Evolutionary conservation across 805 yeast genomes (phyloP), one percentile per base, ranked within the genome.

Genomic region (Yamadazyma laniorum): DNA sequence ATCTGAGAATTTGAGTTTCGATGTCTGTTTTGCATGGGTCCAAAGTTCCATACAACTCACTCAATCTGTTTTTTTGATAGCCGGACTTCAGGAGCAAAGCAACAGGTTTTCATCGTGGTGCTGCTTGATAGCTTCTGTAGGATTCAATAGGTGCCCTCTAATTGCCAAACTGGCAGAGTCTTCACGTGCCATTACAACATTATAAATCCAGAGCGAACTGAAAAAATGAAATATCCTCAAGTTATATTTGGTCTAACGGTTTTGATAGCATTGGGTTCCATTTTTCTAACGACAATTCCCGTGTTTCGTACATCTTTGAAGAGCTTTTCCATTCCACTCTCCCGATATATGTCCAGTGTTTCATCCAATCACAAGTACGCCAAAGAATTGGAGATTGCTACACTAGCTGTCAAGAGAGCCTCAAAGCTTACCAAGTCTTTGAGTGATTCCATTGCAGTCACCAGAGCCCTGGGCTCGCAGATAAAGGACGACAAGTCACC

Each of bases 401-500:
- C 90, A 32, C 67, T 85, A 52, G 98, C 98, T 0, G 96, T 93
- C 16, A 85, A 80, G 51, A 75, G 93, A 54, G 98, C 99, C 1
- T 78, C 95, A 2, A 53, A 75, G 14, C 69, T 91, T 40, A 88
- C 96, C 16, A 75, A 77, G 52, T 68, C 70, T 52, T 77, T 77
- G 43, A 80, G 77, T 59, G 82, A 82, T 73, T 50, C 74, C 58
- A 50, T 74, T 67, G 49, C 70, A 53, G 49, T 65, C 56, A 56
- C 75, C 53, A 45, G 60, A 61, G 42, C 70, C 64, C 45, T 85
- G 17, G 72, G 72, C 5, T 70, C 86, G 32, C 75, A 88, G 40
- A 82, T 88, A 43, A 93, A 93, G 58, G 74, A 76, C 28, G 99
- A 91, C 59, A 79, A 80, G 45, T 87, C 96, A 1, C 99, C 99